Evolutionary conservation across 1,284 basidiomycete genomes (phyloP).

Genomic region (Caloboletus inedulis): DNA sequence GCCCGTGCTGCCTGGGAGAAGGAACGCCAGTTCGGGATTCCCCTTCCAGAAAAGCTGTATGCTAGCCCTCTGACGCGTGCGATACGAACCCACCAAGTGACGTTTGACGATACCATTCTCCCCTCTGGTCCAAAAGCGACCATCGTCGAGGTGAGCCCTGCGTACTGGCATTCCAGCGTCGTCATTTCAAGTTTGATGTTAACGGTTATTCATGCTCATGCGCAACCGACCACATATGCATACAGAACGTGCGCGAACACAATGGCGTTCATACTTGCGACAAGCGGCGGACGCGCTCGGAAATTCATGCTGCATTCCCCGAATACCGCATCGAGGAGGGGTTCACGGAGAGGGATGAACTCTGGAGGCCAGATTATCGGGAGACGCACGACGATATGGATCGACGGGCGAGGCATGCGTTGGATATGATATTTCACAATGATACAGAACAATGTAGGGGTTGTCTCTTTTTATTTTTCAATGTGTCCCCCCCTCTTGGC

Average conservation of each 20-base stretch:
- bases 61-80: slow-evolving; percentile 75
- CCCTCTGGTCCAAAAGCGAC: slow-evolving; percentile 28
- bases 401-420: slow-evolving; percentile 49
- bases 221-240: not conserved
- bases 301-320: slow-evolving; percentile 58
- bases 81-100: slow-evolving; percentile 62
- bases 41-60: slow-evolving; percentile 61
- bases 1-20: slow-evolving; percentile 57
- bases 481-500: not conserved
- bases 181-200: not conserved
- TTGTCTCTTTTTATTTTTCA: not conserved
- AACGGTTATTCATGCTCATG: not conserved
- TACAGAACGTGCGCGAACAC: slow-evolving; percentile 62
- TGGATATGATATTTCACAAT: slow-evolving; percentile 62
- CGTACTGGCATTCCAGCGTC: not conserved
- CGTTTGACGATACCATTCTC: slow-evolving; percentile 50
- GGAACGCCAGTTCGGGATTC: slow-evolving; percentile 53
- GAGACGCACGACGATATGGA: slow-evolving; percentile 61
- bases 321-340: slow-evolving; percentile 60
- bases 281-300: slow-evolving; percentile 52
- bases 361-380: slow-evolving; percentile 65
- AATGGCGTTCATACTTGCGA: slow-evolving; percentile 76
- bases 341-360: slow-evolving; percentile 69
- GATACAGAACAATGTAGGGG: slow-evolving; percentile 47
- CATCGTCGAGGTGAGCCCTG: slow-evolving; percentile 49